phyloP scores from a whole-genome alignment of 176 grass and related monocot genomes.

The Bothriochloa decipiens region DNA sequence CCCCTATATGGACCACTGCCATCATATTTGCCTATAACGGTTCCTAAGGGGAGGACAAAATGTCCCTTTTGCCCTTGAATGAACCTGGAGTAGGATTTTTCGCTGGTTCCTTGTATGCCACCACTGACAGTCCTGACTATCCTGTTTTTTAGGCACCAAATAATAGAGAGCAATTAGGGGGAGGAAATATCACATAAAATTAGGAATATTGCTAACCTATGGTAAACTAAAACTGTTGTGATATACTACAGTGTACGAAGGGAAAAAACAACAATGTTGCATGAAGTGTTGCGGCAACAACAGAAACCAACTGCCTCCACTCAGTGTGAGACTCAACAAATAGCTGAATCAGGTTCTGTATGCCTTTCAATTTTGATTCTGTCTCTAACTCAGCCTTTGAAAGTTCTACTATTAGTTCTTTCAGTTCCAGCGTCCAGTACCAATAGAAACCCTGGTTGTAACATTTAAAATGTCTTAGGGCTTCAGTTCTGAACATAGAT shows the following conservation, averaged over 20 bases:
- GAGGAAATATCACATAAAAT: slow-evolving; percentile 1
- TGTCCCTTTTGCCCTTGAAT: no score
- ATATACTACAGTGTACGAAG: slow-evolving; percentile 15
- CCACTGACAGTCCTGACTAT: no score
- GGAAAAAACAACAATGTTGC: background rate
- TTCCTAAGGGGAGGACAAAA: no score
- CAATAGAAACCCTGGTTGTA: slow-evolving; percentile 61
- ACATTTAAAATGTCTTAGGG: slow-evolving; percentile 21
- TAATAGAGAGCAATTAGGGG: slow-evolving; percentile 10
- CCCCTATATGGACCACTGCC: no score
- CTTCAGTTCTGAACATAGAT: slow-evolving; percentile 12
- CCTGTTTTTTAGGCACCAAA: background rate
- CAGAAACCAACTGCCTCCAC: slow-evolving; percentile 83
- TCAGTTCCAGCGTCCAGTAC: slow-evolving; percentile 91
- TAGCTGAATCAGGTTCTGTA: slow-evolving; percentile 76
- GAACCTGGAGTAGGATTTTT: background rate
- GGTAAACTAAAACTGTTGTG: slow-evolving; percentile 31
- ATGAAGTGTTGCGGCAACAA: slow-evolving; percentile 63
- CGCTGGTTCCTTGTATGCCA: background rate
- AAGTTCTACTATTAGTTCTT: slow-evolving; percentile 71
- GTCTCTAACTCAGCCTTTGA: slow-evolving; percentile 82
- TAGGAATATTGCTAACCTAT: slow-evolving; percentile 14
- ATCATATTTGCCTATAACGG: no score
- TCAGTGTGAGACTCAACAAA: slow-evolving; percentile 77
- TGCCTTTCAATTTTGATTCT: slow-evolving; percentile 83